These are phyloP conservation scores for Xylaria palmicola DNA, from an alignment of 495 filamentous ascomycete genomes.

Conservation along the genomic window DNA sequence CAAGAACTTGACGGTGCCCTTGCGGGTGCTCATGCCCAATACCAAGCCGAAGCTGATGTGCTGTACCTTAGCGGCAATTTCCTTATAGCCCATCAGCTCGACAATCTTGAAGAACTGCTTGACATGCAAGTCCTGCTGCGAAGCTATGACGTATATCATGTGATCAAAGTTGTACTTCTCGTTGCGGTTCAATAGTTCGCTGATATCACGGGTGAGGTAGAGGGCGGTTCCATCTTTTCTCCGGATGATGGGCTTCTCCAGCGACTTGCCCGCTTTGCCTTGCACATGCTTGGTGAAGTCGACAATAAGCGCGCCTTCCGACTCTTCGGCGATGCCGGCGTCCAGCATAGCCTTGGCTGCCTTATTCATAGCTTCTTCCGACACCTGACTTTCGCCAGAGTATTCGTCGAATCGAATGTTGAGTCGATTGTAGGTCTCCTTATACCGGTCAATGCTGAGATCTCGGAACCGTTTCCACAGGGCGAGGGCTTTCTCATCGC, in stretches of 20 bases:
- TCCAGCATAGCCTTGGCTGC: slow-evolving; percentile 65
- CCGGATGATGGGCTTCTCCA: slow-evolving; percentile 55
- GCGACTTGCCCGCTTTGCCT: slow-evolving; percentile 56
- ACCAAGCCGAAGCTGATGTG: slow-evolving; percentile 66
- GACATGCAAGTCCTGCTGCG: slow-evolving; percentile 60
- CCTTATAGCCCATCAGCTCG: slow-evolving; percentile 57
- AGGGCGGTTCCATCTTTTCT: slow-evolving; percentile 63
- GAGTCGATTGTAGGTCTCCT: slow-evolving; percentile 70
- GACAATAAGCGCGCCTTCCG: slow-evolving; percentile 84
- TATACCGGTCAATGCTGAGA: slow-evolving; percentile 83
- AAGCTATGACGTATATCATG: slow-evolving; percentile 69
- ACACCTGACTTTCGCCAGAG: slow-evolving; percentile 90
- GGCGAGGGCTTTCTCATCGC: slow-evolving; percentile 70
- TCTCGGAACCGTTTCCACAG: slow-evolving; percentile 88
- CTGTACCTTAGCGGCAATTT: slow-evolving; percentile 55
- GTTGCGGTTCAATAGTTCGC: slow-evolving; percentile 57
- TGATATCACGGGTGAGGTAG: slow-evolving; percentile 66
- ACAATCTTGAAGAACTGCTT: slow-evolving; percentile 66
- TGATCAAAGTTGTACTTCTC: slow-evolving; percentile 66
- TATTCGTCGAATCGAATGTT: slow-evolving; percentile 96
- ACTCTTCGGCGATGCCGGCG: slow-evolving; percentile 72
- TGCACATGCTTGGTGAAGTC: slow-evolving; percentile 76
- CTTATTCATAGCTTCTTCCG: slow-evolving; percentile 74
- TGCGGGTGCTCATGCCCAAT: slow-evolving; percentile 62
- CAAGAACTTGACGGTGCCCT: slow-evolving; percentile 52